Percentiles rank a stretch among this genome's conserved stretches.
Evolutionary conservation across 306 rosid species (phyloP).

Genomic region (Citrullus colocynthis): DNA sequence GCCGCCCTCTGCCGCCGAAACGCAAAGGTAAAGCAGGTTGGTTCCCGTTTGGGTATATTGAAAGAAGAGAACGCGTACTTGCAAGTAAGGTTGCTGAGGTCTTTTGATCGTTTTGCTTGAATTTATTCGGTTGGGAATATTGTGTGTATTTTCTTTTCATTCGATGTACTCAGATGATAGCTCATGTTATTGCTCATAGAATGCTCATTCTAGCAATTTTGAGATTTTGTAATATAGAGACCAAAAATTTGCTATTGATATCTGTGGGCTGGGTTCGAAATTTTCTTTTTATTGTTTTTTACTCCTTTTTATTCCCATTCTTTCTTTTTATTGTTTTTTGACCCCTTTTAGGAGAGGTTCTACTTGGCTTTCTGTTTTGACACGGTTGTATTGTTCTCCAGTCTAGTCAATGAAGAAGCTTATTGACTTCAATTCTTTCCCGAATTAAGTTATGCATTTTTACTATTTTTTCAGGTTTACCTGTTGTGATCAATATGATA

Average conservation of each 20-base stretch:
- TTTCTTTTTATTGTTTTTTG: not conserved
- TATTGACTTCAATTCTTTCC: too few relatives aligned
- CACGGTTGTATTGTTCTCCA: not conserved
- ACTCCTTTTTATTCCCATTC: not conserved
- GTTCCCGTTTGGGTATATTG: conserved; percentile 89
- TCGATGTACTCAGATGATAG: too few relatives aligned
- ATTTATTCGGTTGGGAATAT: not conserved
- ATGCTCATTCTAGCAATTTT: not conserved
- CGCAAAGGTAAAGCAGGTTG: conserved; percentile 92
- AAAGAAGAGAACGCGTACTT: conserved; percentile 82
- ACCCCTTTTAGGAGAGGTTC: too few relatives aligned
- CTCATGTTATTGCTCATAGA: too few relatives aligned
- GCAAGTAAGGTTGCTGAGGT: conserved; percentile 97
- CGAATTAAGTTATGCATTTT: too few relatives aligned
- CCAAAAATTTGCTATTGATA: not conserved
- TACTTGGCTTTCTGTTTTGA: not conserved
- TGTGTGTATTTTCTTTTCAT: not conserved
- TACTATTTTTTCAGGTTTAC: too few relatives aligned
- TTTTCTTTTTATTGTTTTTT: not conserved
- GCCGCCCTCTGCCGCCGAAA: too few relatives aligned
- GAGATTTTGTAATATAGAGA: conserved; percentile 3
- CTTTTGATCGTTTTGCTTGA: conserved; percentile 25
- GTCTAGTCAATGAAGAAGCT: not conserved
- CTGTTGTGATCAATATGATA: too few relatives aligned
- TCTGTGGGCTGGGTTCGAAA: not conserved